Evolutionary conservation across 2,329 filamentous ascomycete species (phyloP).

Genomic region (Claviceps sp.): DNA sequence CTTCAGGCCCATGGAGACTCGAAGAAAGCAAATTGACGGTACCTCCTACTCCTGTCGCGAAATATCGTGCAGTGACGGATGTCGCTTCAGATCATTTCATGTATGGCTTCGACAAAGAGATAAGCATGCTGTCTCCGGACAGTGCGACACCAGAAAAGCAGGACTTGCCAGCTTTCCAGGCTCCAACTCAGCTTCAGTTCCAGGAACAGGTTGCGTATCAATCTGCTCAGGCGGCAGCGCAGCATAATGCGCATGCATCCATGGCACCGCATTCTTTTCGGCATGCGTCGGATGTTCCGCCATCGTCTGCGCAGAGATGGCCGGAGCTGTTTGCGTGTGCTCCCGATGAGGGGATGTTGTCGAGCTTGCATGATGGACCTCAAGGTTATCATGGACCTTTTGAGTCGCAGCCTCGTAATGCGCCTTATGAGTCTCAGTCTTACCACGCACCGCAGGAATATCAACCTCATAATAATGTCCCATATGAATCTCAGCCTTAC

Average conservation of each 20-base stretch:
- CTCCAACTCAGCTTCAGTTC: not conserved
- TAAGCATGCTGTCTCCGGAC: constrained; percentile 18
- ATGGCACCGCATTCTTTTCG: not conserved
- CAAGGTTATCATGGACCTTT: too few species aligned
- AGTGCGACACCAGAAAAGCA: constrained; percentile 11
- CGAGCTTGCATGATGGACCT: not conserved
- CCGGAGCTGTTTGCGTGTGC: constrained; percentile 30
- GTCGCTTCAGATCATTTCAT: constrained; percentile 17
- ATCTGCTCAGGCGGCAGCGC: not conserved
- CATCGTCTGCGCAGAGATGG: constrained; percentile 36
- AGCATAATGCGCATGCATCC: not conserved
- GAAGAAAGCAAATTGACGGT: constrained; percentile 41
- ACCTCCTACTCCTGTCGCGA: constrained; percentile 27
- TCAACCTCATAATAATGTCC: too few species aligned
- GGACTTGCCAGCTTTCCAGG: not conserved
- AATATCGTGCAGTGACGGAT: constrained; percentile 20
- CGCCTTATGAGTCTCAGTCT: too few species aligned
- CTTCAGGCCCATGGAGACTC: constrained; percentile 36
- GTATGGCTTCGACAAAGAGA: constrained; percentile 39
- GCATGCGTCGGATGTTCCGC: constrained; percentile 27
- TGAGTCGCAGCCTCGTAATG: too few species aligned
- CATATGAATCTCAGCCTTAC: too few species aligned
- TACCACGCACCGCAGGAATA: too few species aligned
- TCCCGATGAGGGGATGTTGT: constrained; percentile 3
- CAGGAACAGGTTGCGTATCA: not conserved